Base-by-base conservation (phyloP, 352 stramenopile species). In the Pythium monospermum region DNA sequence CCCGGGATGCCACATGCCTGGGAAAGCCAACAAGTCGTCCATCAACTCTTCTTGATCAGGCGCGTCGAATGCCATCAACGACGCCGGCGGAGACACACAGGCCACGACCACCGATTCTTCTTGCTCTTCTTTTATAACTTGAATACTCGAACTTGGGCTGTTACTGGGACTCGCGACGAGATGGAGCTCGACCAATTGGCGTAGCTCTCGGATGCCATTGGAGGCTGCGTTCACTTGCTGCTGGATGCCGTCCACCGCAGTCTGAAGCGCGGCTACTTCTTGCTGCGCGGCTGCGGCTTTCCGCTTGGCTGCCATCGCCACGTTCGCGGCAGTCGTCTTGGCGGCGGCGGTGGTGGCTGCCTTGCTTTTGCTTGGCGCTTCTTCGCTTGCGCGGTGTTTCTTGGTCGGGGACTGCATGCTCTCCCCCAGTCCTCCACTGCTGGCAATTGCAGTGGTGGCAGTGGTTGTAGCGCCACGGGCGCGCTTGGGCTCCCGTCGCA, bases 151-250 rank as follows among this genome's bases (percentile, higher is more conserved):
- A n/a, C n/a, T n/a, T n/a, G n/a, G n/a, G n/a, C n/a, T n/a, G n/a
- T n/a, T n/a, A n/a, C n/a, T n/a, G n/a, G n/a, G n/a, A n/a, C n/a
- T n/a, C 8, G 26, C 21, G n/a, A 59, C 15, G n/a, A 57, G 47
- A 18, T 64, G 57, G 41, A 40, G 18, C 26, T 57, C 42, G 0
- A 69, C 52, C 45, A 69, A 51, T 18, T 62, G 37, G 30, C 57
- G 56, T 12, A 69, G 51, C 38, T 69, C 56, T 6, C 61, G 46
- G 35, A 69, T 69, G 26, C 59, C 56, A 2, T 55, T 53, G 18
- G 61, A 65, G 13, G 57, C 61, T 3, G 36, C 51, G 28, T 66
- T 28, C 15, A 69, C 61, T 30, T 69, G 61, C 11, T 59, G 45
- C 39, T 69, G 61, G 33, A 69, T 61, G 19, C 42, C 51, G 21